phyloP scores from a whole-genome alignment of 2,329 filamentous ascomycete genomes.

The Metarhizium humberi region DNA sequence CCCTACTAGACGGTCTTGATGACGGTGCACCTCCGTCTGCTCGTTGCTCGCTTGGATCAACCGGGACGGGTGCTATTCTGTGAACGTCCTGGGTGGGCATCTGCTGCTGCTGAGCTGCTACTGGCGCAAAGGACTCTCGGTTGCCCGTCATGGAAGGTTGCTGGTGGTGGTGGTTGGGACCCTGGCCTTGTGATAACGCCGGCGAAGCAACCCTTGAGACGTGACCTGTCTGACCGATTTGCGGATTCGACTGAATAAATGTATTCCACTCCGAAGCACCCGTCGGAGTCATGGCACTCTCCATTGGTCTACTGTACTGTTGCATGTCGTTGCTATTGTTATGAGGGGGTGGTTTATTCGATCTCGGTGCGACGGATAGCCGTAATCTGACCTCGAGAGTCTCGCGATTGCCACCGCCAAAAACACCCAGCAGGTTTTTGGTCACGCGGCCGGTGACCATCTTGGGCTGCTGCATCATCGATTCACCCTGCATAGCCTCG shows the following conservation, averaged over 20 bases:
- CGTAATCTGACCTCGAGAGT: constrained; percentile 90
- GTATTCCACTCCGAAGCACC: constrained; percentile 71
- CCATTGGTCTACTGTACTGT: constrained; percentile 14
- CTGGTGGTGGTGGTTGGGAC: constrained; percentile 2
- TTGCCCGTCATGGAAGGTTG: constrained; percentile 11
- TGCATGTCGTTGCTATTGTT: constrained; percentile 13
- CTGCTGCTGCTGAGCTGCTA: constrained; percentile 11
- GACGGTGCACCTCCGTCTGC: constrained; percentile 18
- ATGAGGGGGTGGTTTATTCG: constrained; percentile 22
- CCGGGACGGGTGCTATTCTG: constrained; percentile 25
- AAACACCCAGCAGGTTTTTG: constrained; percentile 75
- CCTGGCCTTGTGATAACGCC: constrained; percentile 23
- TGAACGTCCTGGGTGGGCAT: constrained; percentile 19
- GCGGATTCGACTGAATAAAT: constrained; percentile 63
- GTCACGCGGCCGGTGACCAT: constrained; percentile 85
- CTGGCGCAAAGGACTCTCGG: constrained; percentile 18
- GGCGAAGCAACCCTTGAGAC: constrained; percentile 27
- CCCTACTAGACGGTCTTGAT: constrained; percentile 52
- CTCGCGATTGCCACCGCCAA: constrained; percentile 74
- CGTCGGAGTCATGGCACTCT: constrained; percentile 34
- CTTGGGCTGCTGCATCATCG: constrained; percentile 49
- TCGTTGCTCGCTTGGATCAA: constrained; percentile 13
- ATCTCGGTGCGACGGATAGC: constrained; percentile 66
- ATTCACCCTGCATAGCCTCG: constrained; percentile 27
- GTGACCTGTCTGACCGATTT: constrained; percentile 28